Percentiles rank a stretch among this genome's conserved stretches.
Evolutionary conservation across 108 stramenopile genomes (phyloP).

Genomic region (Nitzschia inconspicua): DNA sequence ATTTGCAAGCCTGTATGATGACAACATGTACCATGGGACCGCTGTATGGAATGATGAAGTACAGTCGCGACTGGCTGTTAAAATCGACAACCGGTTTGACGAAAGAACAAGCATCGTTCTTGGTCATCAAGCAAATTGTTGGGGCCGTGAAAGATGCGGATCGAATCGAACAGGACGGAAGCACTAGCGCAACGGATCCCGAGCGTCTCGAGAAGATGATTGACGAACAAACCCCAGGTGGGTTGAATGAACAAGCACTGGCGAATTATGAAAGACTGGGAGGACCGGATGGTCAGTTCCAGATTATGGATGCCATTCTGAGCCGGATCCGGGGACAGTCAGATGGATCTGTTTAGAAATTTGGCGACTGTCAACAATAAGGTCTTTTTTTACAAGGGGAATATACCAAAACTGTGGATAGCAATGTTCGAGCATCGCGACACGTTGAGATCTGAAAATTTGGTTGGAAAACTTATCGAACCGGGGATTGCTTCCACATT

Average conservation of each 20-base stretch:
- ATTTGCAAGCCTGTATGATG: conserved; percentile 66
- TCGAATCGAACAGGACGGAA: not conserved
- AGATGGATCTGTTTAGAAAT: conserved; percentile 58
- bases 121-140: conserved; percentile 51
- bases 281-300: conserved; percentile 44
- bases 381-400: no score
- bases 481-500: no score
- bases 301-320: conserved; percentile 63
- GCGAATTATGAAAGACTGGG: conserved; percentile 56
- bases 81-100: conserved; percentile 37
- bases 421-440: no score
- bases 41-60: conserved; percentile 65
- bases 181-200: conserved; percentile 12
- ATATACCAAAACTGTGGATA: no score
- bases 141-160: conserved; percentile 70
- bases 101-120: conserved; percentile 29
- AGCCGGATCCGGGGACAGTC: conserved; percentile 53
- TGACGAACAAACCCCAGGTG: conserved; percentile 83
- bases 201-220: conserved; percentile 67
- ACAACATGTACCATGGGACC: conserved; percentile 68
- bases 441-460: no score
- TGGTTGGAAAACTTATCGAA: no score
- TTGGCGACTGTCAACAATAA: no score
- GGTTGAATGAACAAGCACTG: conserved; percentile 78
- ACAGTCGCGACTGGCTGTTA: conserved; percentile 61